Conservation (phyloP, 257 asterid genomes). For the Lantana camara region DNA sequence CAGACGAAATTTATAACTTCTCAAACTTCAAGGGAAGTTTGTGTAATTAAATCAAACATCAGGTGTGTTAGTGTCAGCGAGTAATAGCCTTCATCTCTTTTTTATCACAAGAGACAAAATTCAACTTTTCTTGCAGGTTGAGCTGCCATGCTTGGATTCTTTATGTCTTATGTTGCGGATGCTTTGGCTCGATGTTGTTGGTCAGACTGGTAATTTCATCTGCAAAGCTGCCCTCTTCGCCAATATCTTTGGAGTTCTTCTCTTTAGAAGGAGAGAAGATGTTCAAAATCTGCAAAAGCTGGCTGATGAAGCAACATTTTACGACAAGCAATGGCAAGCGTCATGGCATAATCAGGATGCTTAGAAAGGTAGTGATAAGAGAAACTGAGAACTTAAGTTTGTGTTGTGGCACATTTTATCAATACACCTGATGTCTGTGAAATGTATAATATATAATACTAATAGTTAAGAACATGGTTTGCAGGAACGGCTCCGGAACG, state of each 20-base stretch:
- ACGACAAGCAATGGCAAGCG: conserved; percentile 68
- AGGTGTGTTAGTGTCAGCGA: too few relatives aligned
- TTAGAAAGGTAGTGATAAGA: not conserved
- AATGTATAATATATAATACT: too few relatives aligned
- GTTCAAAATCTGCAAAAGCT: conserved; percentile 41
- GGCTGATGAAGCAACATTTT: conserved; percentile 68
- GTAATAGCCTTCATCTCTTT: not conserved
- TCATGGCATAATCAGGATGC: conserved; percentile 48
- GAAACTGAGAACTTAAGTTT: not conserved
- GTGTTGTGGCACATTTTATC: too few relatives aligned
- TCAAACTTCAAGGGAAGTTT: too few relatives aligned
- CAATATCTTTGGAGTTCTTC: conserved; percentile 45
- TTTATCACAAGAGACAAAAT: not conserved
- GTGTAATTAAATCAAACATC: too few relatives aligned
- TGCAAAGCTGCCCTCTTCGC: conserved; percentile 58
- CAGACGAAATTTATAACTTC: too few relatives aligned
- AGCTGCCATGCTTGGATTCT: conserved; percentile 82
- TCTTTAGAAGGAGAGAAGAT: conserved; percentile 51
- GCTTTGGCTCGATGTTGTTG: conserved; percentile 58
- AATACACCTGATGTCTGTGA: too few relatives aligned
- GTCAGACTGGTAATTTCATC: conserved; percentile 61
- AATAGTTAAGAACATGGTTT: too few relatives aligned
- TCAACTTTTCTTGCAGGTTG: conserved; percentile 43
- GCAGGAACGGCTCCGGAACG: too few relatives aligned
- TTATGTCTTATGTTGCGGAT: conserved; percentile 60